phyloP scores from a whole-genome alignment of 2,329 filamentous ascomycete species.

The Magnaporthiopsis poae region DNA sequence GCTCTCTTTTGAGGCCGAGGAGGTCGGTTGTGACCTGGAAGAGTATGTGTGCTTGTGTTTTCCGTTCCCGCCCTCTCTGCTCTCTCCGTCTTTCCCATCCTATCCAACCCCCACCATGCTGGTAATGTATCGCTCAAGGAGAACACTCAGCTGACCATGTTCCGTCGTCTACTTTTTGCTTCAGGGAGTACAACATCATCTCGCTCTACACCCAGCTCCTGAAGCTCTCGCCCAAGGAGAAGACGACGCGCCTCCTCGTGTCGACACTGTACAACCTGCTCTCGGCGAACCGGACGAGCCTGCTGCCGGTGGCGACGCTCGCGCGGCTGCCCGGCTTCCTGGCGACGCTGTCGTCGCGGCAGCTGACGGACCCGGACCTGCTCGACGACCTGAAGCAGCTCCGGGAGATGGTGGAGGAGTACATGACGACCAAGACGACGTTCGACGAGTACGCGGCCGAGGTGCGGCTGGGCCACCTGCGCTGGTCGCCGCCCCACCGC shows the following conservation, averaged over 20 bases:
- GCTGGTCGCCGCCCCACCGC: slow-evolving; percentile 86
- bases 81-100: background rate
- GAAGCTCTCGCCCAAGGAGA: slow-evolving; percentile 89
- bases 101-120: too few relatives aligned
- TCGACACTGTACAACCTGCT: slow-evolving; percentile 85
- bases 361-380: slow-evolving; percentile 55
- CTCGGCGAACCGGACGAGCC: slow-evolving; percentile 55
- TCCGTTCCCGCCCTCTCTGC: background rate
- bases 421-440: slow-evolving; percentile 62
- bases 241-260: slow-evolving; percentile 84
- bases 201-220: slow-evolving; percentile 86
- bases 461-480: slow-evolving; percentile 73
- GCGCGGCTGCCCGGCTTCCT: slow-evolving; percentile 66
- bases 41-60: slow-evolving; percentile 49
- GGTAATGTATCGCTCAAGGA: background rate
- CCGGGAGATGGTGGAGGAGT: slow-evolving; percentile 55
- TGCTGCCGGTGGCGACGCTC: slow-evolving; percentile 76
- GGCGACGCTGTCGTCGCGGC: slow-evolving; percentile 51
- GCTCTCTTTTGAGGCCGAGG: slow-evolving; percentile 81
- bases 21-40: slow-evolving; percentile 66
- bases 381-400: slow-evolving; percentile 52
- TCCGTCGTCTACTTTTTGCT: background rate
- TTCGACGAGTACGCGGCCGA: slow-evolving; percentile 86
- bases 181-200: slow-evolving; percentile 83
- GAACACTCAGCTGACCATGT: background rate